These are phyloP conservation scores for Cenchrus purpureus DNA, from an alignment of 176 grass and related monocot species.

Conservation along the genomic window DNA sequence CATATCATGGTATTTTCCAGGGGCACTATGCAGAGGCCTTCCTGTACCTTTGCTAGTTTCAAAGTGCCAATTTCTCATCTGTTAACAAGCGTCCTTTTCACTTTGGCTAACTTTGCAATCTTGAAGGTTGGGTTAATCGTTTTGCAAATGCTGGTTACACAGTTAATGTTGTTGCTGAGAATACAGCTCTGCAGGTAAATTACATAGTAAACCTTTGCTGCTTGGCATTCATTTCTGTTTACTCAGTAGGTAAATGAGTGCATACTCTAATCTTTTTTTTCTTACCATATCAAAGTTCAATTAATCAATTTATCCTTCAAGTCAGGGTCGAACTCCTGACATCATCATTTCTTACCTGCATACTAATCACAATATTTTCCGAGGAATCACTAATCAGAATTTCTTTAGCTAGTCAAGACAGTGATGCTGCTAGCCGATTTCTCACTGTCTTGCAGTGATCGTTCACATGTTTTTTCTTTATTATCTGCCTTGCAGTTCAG, in stretches of 20 bases:
- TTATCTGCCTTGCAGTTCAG: constrained; percentile 44
- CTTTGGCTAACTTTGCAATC: not conserved
- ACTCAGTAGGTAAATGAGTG: not conserved
- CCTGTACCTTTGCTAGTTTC: not conserved
- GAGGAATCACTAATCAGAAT: not conserved
- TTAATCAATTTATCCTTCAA: not conserved
- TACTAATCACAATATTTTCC: not conserved
- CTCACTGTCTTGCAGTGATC: not conserved
- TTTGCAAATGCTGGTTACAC: not conserved
- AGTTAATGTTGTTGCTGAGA: not conserved
- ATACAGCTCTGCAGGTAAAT: not conserved
- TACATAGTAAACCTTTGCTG: not conserved
- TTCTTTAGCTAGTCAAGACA: not conserved
- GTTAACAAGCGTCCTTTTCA: not conserved
- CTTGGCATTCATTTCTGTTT: not conserved
- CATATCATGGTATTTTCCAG: not conserved
- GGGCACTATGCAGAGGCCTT: not conserved
- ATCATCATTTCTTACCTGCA: not conserved
- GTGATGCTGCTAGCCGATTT: not conserved
- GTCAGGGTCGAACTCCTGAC: not conserved
- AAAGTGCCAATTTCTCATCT: not conserved
- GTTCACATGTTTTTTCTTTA: constrained; percentile 2
- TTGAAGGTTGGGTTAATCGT: not conserved
- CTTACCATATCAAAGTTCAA: not conserved
- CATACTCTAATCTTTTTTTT: not conserved